Base-by-base conservation (phyloP, 148 eudicot species). In the Persicaria maculosa region DNA sequence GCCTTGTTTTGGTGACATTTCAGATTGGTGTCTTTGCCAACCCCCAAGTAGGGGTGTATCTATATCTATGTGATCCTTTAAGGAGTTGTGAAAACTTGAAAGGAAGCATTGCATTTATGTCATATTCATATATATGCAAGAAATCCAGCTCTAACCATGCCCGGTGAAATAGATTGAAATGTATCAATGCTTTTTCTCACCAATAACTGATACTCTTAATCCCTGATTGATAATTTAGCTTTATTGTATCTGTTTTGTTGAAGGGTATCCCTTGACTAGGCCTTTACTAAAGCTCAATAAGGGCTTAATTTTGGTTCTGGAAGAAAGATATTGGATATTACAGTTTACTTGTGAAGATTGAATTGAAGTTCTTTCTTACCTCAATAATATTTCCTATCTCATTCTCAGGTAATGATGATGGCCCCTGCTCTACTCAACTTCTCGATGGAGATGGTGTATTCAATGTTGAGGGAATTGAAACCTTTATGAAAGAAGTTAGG, bases 401-500 rank as follows among this genome's bases (percentile, higher is more conserved):
- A 36, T 75, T 79, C 58, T 73, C 88, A 91, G 98, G 85, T 71
- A 75, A 77, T 50, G 80, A 79, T 25, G 77, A 70, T 16, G 89
- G 77, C 43, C 80, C 88, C 84, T 88, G 93, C 79, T 88, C 98
- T 45, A 90, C 96, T 61, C 98, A 94, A 79, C 91, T 94, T 59
- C 87, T 94, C 64, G 97, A 90, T 44, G 98, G 97, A 75, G 97
- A 95, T 84, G 98, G 98, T 53, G 72, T 69, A 44, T 92, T 95
- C 81, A 88, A 95, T 86, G 85, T 81, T 54, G 67, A 81, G 12
- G 98, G 97, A 61, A 54, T 95, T 48, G 97, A 90, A 4, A 78
- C 31, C 20, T 92, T 95, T 79, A 67, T 86, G 84, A 95, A 92
- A 83, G 88, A 83, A 81, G 96, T 92, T 58, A 95, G 84, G 79